phyloP scores from a whole-genome alignment of 345 rosid species.

The Eutrema yunnanense region DNA sequence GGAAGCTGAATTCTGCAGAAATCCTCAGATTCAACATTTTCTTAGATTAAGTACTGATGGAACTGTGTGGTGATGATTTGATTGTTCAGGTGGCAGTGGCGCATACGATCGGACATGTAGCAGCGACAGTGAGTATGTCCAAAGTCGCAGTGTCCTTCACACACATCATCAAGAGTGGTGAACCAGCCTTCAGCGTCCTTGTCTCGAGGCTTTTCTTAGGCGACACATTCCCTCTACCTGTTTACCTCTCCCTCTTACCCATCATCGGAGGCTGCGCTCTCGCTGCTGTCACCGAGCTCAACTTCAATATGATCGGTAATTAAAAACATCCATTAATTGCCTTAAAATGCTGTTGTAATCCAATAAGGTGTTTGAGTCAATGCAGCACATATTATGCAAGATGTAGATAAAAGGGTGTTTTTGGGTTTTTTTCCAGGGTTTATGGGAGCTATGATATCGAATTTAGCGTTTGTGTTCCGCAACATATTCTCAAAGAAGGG shows the following conservation, averaged over 20 bases:
- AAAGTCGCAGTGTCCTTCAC: constrained; percentile 98
- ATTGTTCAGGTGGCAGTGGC: constrained; percentile 83
- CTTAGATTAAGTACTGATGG: background rate
- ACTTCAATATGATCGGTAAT: constrained; percentile 86
- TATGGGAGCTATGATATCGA: constrained; percentile 98
- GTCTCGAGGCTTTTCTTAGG: constrained; percentile 77
- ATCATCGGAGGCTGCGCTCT: constrained; percentile 96
- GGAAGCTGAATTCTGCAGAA: background rate
- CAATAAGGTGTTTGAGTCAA: background rate
- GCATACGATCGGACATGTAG: constrained; percentile 96
- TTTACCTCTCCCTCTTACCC: constrained; percentile 78
- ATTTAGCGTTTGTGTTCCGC: constrained; percentile 84
- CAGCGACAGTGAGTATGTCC: constrained; percentile 96
- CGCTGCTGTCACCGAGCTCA: constrained; percentile 85
- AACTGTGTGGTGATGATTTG: constrained; percentile 6
- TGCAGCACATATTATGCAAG: background rate
- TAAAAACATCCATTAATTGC: background rate
- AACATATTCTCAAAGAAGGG: constrained; percentile 97
- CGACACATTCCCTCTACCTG: constrained; percentile 65
- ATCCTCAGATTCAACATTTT: background rate
- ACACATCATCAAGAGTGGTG: constrained; percentile 93
- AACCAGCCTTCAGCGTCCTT: constrained; percentile 88
- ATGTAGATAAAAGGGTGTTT: background rate
- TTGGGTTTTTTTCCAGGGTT: constrained; percentile 48
- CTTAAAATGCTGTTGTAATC: background rate